Conservation (phyloP, 1,284 basidiomycete species). For the Boletellus sp. region DNA sequence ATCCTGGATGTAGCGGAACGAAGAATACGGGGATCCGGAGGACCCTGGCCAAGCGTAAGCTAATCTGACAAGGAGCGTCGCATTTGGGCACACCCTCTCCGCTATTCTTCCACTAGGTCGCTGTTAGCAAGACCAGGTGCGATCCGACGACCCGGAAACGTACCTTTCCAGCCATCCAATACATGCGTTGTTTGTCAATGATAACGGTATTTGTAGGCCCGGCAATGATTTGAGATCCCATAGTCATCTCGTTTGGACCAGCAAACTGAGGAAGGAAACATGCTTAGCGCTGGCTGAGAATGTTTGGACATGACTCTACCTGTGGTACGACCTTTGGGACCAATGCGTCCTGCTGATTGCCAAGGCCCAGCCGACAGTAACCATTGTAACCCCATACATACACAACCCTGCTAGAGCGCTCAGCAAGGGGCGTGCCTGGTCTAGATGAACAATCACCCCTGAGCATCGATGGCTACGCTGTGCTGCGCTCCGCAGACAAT, state of each 20-base stretch:
- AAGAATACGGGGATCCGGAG: slow-evolving; percentile 76
- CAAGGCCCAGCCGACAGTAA: slow-evolving; percentile 77
- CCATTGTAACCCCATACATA: slow-evolving; percentile 88
- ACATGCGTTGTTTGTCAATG: slow-evolving; percentile 80
- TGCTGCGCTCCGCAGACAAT: slow-evolving; percentile 89
- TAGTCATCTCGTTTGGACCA: slow-evolving; percentile 61
- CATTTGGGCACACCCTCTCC: slow-evolving; percentile 65
- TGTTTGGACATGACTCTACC: slow-evolving; percentile 32
- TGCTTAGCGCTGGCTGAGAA: neutral
- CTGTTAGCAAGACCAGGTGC: slow-evolving; percentile 12
- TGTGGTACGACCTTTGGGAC: slow-evolving; percentile 77
- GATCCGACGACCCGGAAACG: slow-evolving; percentile 14
- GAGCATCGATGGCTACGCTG: slow-evolving; percentile 74
- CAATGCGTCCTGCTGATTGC: slow-evolving; percentile 80
- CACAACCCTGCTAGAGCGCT: slow-evolving; percentile 44
- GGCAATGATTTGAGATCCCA: slow-evolving; percentile 66
- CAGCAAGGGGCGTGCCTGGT: neutral
- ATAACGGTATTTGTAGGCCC: slow-evolving; percentile 84
- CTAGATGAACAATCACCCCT: slow-evolving; percentile 47
- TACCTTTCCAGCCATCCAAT: slow-evolving; percentile 81
- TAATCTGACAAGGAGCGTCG: neutral
- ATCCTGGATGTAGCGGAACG: slow-evolving; percentile 79
- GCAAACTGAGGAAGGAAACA: slow-evolving; percentile 51
- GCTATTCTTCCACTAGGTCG: slow-evolving; percentile 79
- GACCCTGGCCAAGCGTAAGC: slow-evolving; percentile 48